Evolutionary conservation across 495 filamentous ascomycete genomes (phyloP), one percentile per base, ranked within the genome.

Genomic region (Neurospora africana): DNA sequence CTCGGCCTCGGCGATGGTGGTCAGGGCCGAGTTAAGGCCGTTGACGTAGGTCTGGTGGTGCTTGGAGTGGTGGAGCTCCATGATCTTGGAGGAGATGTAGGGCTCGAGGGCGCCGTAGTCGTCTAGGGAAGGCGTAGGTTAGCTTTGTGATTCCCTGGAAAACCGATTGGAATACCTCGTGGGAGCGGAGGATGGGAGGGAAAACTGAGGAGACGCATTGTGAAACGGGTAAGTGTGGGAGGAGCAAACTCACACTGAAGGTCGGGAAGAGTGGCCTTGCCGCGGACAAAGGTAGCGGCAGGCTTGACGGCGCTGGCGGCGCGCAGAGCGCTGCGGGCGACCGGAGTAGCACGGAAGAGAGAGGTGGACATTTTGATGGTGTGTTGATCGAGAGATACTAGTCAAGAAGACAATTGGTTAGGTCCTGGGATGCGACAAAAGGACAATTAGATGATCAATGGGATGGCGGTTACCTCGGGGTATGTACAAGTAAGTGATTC

Each of bases 41-140:
- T 86, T 92, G 71, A 93, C 91, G 81, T 93, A 93, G 73, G 91
- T 91, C 76, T 91, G 84, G 84, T 93, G 91, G 84, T 93, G 91
- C 78, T 90, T 91, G 78, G 84, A 86, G 87, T 93, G 89, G 83
- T 93, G 91, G 9, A 93, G 86, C 87, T 99, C 95, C 95, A 99
- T 99, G 85, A 99, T 99, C 87, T 93, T 90, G 84, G 93, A 94
- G 53, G 91, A 94, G 84, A 99, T 96, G 80, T 92, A 83, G 75
- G 95, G 95, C 82, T 99, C 95, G 78, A 99, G 93, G 33, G 93
- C 95, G 74, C 89, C 89, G 83, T 93, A 95, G 84, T 94, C 92
- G 79, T 94, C 91, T 94, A 73, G 1, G 15, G 5, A 4, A 33
- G 21, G 13, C 0, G 21, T 5, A 36, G 11, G n/a, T 61, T 27